Base-by-base conservation (phyloP, 805 yeast genomes). In the Wickerhamiella vanderwaltii region DNA sequence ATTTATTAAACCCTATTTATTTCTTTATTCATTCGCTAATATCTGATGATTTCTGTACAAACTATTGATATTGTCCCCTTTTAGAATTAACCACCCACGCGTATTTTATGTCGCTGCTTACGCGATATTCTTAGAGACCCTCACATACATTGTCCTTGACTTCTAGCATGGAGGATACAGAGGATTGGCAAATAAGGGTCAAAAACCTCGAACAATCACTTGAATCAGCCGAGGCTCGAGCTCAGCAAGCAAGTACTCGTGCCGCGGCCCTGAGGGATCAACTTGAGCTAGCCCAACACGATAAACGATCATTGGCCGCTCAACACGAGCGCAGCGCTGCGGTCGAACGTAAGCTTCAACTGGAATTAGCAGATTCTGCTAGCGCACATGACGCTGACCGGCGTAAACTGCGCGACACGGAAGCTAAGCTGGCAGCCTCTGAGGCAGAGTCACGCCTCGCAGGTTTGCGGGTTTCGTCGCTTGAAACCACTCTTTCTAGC, bases 231-330 rank as follows among this genome's bases (percentile, higher is more conserved):
- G 35, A 36, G 9, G 13, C 29, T 4, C 23, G 28, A 12, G 43
- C 29, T 9, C 29, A 29, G 18, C 30, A 25, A 12, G 20, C 43
- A 9, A 11, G n/a, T 4, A 11, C 15, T 5, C 20, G 39, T 17
- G 43, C 34, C 3, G 30, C 26, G 30, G 18, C 31, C 1, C 22
- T 34, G 15, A 32, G 34, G 15, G 43, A 40, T 18, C 43, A 43
- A 35, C 25, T 35, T 9, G 40, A 39, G 20, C 40, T 29, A 9
- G 26, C 25, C 3, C 29, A 35, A 13, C 35, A 26, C 32, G 43
- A 39, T 23, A 35, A 35, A 9, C 43, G 41, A 13, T 18, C 26
- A 15, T 29, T 37, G 20, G 30, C 18, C 17, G 23, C 34, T 6
- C 32, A 37, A 19, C 24, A 19, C 18, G 40, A 29, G 29, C 29